Evolutionary conservation across 1,139 yeast species (phyloP), one percentile per base, ranked within the genome.

Genomic region (Yamadazyma aaseri): DNA sequence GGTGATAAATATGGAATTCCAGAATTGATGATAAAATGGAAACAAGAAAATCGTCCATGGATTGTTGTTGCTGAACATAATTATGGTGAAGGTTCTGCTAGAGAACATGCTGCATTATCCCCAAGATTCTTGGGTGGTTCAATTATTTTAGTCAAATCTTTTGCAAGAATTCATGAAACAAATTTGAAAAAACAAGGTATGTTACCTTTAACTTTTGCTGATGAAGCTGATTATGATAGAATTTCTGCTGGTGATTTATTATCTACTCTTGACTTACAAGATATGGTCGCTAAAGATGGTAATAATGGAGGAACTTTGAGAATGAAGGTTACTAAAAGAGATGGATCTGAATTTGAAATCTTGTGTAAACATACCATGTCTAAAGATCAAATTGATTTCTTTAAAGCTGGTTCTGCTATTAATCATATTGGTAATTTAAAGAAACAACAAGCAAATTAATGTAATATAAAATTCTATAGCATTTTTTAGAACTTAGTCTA

Each of bases 81-180:
- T 66, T 92, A 90, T 53, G 98, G 98, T 63, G 98, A 92, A 71
- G 98, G 98, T 46, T 87, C 97, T 36, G 97, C 98, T 16, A 85
- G 98, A 73, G 98, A 92, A 60, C 98, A 92, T 56, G 98, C 98
- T 35, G 98, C 98, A 5, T 71, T 92, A 54, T 86, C 94, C 26
- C 98, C 98, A 42, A 76, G 95, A 60, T 92, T 85, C 70, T 72
- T 92, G 35, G 97, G 97, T 43, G 98, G 97, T 41, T 68, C 83
- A 36, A 77, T 89, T 46, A 84, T 92, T 45, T 70, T 92, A 44
- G 95, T 89, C 51, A 92, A 92, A 66, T 89, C 97, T 9, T 92
- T 92, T 68, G 98, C 98, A 27, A 84, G 98, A 78, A 92, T 92
- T 60, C 76, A 70, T 61, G 76, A 70, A 60, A 70, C 76, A 37